Percentiles rank a stretch among this genome's conserved stretches.
phyloP scores from a whole-genome alignment of 805 yeast species.

The Wickerhamiella parazyma region DNA sequence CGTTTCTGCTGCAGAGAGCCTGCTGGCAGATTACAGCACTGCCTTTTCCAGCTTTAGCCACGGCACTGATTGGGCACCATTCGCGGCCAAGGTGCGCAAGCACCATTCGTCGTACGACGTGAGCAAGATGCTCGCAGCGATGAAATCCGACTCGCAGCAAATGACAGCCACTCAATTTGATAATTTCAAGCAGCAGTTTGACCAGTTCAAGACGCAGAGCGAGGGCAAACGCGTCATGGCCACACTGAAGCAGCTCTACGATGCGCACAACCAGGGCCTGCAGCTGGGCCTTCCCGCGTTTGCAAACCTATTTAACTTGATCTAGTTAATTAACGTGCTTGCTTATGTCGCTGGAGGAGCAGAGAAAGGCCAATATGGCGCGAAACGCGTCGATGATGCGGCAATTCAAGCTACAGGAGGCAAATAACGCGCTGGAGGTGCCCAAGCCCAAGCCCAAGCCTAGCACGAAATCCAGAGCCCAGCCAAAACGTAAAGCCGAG shows the following conservation, averaged over 20 bases:
- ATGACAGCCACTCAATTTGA: background rate
- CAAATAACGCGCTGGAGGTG: conserved; percentile 41
- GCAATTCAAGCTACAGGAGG: conserved; percentile 51
- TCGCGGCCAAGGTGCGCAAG: background rate
- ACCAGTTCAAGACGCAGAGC: background rate
- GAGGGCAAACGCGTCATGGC: background rate
- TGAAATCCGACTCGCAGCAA: background rate
- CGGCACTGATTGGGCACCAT: background rate
- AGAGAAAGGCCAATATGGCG: conserved; percentile 38
- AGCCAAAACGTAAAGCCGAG: conserved; percentile 15
- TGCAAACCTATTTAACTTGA: background rate
- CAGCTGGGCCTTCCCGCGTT: conserved; percentile 5
- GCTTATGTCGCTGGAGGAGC: conserved; percentile 18
- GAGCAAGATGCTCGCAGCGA: background rate
- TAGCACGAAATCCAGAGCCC: conserved; percentile 7
- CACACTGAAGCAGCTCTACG: conserved; percentile 3
- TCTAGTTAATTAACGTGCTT: background rate
- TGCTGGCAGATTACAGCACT: background rate
- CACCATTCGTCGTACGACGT: background rate
- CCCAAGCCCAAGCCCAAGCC: conserved; percentile 20
- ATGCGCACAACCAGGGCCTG: conserved; percentile 1
- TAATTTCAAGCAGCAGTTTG: background rate
- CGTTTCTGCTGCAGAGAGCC: background rate
- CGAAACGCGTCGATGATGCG: conserved; percentile 65
- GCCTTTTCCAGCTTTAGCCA: background rate